Base-by-base conservation (phyloP, 306 rosid species). In the Biancaea sappan region DNA sequence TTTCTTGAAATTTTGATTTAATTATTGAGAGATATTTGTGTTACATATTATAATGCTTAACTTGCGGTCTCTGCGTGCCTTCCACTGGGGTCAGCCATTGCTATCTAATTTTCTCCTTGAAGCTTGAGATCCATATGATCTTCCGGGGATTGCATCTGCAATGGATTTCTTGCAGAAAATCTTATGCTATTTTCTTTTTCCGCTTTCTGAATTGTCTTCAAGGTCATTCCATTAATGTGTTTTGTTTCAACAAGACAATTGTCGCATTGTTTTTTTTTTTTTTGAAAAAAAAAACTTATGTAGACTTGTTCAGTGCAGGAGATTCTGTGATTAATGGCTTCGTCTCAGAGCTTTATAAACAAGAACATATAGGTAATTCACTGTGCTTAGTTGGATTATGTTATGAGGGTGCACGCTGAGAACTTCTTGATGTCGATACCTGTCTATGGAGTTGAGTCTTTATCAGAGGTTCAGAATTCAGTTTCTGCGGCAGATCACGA, bases 361-460 rank as follows among this genome's bases (percentile, higher is more conserved):
- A 34, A 66, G 60, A 52, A 41, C 29, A 68, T 65, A 82, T 76
- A 60, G 58, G 54, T 52, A 72, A 79, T 78, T 91, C 80, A 48
- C 72, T 69, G 22, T 54, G 81, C 72, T 76, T 59, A 65, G 58
- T 83, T 83, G 60, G 76, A 77, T 71, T 85, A 81, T 86, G 64
- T 77, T 76, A 22, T 10, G 40, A 58, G 64, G 0, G 40, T 7
- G 85, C 46, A 40, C 51, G 38, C 35, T 71, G 46, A 66, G 59
- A 63, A 64, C 63, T 82, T 72, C 60, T 75, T 71, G 28, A 91
- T 94, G 98, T 92, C 85, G 44, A 79, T 88, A 37, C 71, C 67
- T 68, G 84, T 79, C 77, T 79, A 85, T 74, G 94, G 82, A 70
- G 72, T 82, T 64, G 71, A 52, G 68, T 81, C 87, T 73, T 74